Base-by-base conservation (phyloP, 2,329 filamentous ascomycete genomes). In the Aspergillus quadrilineatus region DNA sequence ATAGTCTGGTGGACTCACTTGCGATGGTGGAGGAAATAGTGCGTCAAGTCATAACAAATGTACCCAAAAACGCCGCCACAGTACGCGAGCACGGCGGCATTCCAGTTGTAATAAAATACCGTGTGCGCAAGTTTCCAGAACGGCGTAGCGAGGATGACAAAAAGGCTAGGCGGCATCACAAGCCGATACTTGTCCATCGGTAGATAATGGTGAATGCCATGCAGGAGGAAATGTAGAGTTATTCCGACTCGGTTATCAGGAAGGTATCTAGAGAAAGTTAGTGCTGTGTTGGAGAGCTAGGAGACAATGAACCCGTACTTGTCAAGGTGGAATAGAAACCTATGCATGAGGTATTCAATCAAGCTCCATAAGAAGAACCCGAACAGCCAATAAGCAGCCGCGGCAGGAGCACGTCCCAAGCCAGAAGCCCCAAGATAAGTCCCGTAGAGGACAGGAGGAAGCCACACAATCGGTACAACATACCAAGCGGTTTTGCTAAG, bases 161-260 rank as follows among this genome's bases (percentile, higher is more conserved):
- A 97, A 3, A 99, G 81, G 0, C 90, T 85, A 0, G 94, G 94
- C 1, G 94, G 94, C 94, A 99, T 97, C 63, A 99, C 94, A 8
- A 99, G 87, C 59, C 94, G 88, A 68, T 96, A 93, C 70, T 88
- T 93, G 78, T 99, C 94, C 94, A 99, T 97, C n/a, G 94, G 94
- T 4, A 99, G 84, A 75, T 97, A 99, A 76, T 99, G 94, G 71
- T 99, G 94, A 61, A 99, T 90, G 61, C 94, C 94, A 68, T 99
- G 94, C 28, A 99, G 89, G 41, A 97, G 78, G 77, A 99, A 99
- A 73, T 99, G 94, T 17, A 88, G 66, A 0, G 91, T 96, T 57
- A 99, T 80, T 62, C 84, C 88, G n/a, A 90, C 87, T 54, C 91
- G 84, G 73, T 97, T 96, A 72, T 99, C 90, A 0, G 94, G 94